These are phyloP conservation scores for Trichopus zeylanicus DNA, from an alignment of 116 monocot species.

Conservation along the genomic window DNA sequence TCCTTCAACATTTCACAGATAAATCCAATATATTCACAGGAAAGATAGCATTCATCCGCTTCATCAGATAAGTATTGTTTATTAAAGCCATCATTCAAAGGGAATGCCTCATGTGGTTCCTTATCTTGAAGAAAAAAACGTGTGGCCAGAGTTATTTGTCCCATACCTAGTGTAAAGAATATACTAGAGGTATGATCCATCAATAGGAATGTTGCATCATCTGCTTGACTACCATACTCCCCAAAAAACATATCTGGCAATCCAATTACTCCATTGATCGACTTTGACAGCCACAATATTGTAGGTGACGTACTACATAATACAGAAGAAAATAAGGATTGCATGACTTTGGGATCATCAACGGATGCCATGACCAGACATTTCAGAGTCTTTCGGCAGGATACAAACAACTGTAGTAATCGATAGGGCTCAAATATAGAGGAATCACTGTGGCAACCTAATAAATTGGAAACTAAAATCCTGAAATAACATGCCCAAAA, in stretches of 20 bases:
- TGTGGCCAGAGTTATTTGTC: constrained; percentile 13
- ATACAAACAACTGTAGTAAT: constrained; percentile 53
- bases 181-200: constrained; percentile 67
- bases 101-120: constrained; percentile 6
- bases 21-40: constrained; percentile 28
- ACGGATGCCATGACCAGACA: constrained; percentile 25
- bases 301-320: constrained; percentile 26
- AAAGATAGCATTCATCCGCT: constrained; percentile 11
- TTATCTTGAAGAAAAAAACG: constrained; percentile 4
- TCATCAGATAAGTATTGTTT: neutral
- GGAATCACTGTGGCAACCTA: constrained; percentile 13
- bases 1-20: constrained; percentile 37
- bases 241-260: constrained; percentile 23
- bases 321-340: constrained; percentile 9
- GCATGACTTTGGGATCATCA: constrained; percentile 11
- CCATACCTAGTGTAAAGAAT: constrained; percentile 33
- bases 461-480: constrained; percentile 37
- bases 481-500: constrained; percentile 28
- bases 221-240: constrained; percentile 14
- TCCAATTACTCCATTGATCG: constrained; percentile 36
- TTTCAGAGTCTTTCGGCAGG: constrained; percentile 75
- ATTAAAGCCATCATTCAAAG: constrained; percentile 6
- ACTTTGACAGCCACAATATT: constrained; percentile 60
- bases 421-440: constrained; percentile 19
- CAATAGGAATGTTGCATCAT: constrained; percentile 36